Percentiles rank a stretch among this genome's conserved stretches.
phyloP scores from a whole-genome alignment of 768 basidiomycete genomes.

The Macrolepiota fuliginosa region DNA sequence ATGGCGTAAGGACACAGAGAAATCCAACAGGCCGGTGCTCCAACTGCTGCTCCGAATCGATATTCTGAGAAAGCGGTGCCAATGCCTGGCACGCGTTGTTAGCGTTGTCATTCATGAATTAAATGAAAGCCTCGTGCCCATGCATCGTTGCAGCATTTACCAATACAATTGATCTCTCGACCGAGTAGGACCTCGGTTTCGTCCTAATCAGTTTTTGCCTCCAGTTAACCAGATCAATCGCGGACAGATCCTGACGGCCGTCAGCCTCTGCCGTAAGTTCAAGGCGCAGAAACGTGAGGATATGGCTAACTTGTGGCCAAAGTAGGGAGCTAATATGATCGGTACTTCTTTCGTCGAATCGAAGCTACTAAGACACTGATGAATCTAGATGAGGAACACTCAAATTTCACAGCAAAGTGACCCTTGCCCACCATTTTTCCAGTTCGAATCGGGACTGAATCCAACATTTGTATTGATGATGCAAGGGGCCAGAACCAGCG shows the following conservation, averaged over 20 bases:
- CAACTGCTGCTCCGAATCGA: slow-evolving; percentile 18
- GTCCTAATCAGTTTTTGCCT: slow-evolving; percentile 24
- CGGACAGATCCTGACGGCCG: slow-evolving; percentile 9
- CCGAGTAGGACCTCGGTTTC: slow-evolving; percentile 25
- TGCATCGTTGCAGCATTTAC: slow-evolving; percentile 18
- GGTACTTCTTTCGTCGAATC: slow-evolving; percentile 6
- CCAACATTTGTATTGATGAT: neutral
- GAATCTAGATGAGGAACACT: slow-evolving; percentile 11
- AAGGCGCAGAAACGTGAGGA: slow-evolving; percentile 6
- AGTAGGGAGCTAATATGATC: slow-evolving; percentile 12
- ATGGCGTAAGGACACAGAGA: slow-evolving; percentile 17
- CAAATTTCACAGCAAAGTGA: neutral
- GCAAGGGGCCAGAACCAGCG: neutral
- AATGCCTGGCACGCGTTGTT: slow-evolving; percentile 33
- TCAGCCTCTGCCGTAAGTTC: slow-evolving; percentile 11
- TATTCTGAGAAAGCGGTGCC: slow-evolving; percentile 24
- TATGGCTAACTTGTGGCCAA: slow-evolving; percentile 11
- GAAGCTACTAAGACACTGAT: slow-evolving; percentile 1
- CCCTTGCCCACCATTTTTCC: neutral
- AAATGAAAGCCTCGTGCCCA: slow-evolving; percentile 40
- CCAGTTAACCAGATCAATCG: slow-evolving; percentile 15
- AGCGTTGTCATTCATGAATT: slow-evolving; percentile 30
- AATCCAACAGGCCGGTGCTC: slow-evolving; percentile 7
- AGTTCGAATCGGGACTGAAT: neutral
- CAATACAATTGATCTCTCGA: slow-evolving; percentile 11